Base-by-base conservation (phyloP, 2,329 filamentous ascomycete species). In the Xylariaceae sp. region DNA sequence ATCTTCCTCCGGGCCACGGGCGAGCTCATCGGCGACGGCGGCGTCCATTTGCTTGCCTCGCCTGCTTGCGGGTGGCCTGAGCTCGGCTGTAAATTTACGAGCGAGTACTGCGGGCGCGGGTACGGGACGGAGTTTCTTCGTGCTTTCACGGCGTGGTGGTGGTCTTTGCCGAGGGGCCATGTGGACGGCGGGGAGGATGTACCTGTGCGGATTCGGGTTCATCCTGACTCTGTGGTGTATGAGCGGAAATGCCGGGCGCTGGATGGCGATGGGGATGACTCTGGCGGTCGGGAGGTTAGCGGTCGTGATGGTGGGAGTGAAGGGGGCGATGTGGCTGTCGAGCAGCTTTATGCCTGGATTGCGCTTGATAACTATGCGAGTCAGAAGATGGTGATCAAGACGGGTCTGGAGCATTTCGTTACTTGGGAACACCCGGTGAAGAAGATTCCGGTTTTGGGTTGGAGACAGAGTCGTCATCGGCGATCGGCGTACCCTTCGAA, bases 371-470 rank as follows among this genome's bases (percentile, higher is more conserved):
- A 54, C 9, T 12, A 39, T 19, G 51, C 55, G 11, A 57, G 34
- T 9, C 37, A 49, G 32, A 35, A 34, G 30, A 11, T 70, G 65
- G 53, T 52, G 54, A 30, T 44, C 58, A 35, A 61, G 50, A 8
- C 67, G 59, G 5, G 68, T 66, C 29, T 65, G 67, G 47, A 64
- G 53, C 26, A 67, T 63, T 19, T 69, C 62, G 31, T 45, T 35
- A 50, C 35, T 8, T 53, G 54, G 46, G 12, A 53, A 27, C 46
- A 56, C 9, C 50, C 54, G 3, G 3, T 32, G 3, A 47, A 53
- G 30, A 47, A 48, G n/a, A 34, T 48, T n/a, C 7, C 44, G 6
- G 50, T 50, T 4, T 8, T 53, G 42, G 46, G 41, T 2, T 53
- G 41, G 42, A 41, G 54, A n/a, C 45, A 50, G 40, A 50, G 30